Evolutionary conservation across 192 early-diverging fungal genomes (phyloP).

Genomic region (Rhizoclosmatium globosum): DNA sequence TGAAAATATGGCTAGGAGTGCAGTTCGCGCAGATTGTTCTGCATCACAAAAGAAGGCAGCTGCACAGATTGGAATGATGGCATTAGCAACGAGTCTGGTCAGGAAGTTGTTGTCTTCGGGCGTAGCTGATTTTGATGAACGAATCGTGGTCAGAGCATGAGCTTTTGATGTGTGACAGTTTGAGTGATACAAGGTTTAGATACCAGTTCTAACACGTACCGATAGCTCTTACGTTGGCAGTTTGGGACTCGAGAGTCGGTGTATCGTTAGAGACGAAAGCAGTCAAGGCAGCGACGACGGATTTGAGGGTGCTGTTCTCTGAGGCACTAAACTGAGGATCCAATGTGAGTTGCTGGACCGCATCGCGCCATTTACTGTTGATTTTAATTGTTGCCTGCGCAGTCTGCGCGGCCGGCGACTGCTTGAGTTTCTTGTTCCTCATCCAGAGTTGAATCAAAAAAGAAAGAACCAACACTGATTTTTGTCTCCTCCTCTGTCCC

Average conservation of each 20-base stretch:
- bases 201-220: neutral
- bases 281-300: neutral
- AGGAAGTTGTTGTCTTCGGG: neutral
- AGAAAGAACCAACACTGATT: neutral
- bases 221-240: neutral
- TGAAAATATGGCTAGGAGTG: constrained; percentile 21
- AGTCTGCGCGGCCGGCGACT: neutral
- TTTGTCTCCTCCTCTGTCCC: too few relatives aligned
- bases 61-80: neutral
- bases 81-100: neutral
- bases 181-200: neutral
- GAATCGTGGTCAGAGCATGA: neutral
- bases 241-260: neutral
- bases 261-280: neutral
- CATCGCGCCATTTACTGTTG: neutral
- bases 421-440: neutral
- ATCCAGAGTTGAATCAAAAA: neutral
- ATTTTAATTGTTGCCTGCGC: neutral
- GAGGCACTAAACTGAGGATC: neutral
- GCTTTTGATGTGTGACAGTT: neutral
- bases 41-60: constrained; percentile 16
- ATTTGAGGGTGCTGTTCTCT: neutral
- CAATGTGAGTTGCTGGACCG: neutral
- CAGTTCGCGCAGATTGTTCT: constrained; percentile 8
- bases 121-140: neutral